Percentiles rank a stretch among this genome's conserved stretches.
Conservation (phyloP, 139 green algal species). For the Penium margaritaceum region DNA sequence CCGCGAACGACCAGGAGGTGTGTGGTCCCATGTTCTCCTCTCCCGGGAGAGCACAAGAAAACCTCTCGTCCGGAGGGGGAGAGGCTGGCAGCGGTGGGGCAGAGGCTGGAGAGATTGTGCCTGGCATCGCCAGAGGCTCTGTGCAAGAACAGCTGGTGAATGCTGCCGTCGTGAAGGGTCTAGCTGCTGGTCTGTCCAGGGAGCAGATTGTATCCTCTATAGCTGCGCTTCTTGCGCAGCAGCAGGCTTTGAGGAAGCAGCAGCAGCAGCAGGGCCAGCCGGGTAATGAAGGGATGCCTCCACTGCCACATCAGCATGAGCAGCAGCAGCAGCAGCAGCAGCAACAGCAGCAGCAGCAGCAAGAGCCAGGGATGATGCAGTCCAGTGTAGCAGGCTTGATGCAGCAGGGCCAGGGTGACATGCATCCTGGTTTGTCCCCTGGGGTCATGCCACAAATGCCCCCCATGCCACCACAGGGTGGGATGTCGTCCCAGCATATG, state of each 20-base stretch:
- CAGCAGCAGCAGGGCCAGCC: constrained; percentile 17
- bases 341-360: constrained; percentile 20
- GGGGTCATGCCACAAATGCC: not conserved
- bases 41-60: no score
- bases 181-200: constrained; percentile 1
- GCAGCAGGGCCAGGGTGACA: not conserved
- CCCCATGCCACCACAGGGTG: not conserved
- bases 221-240: constrained; percentile 6
- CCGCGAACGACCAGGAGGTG: not conserved
- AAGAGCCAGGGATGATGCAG: not conserved
- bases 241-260: constrained; percentile 19
- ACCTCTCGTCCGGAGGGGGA: no score
- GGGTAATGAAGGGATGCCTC: not conserved
- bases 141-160: constrained; percentile 19
- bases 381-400: not conserved
- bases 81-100: not conserved
- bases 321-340: not conserved
- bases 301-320: not conserved
- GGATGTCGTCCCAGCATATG: not conserved
- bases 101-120: constrained; percentile 1
- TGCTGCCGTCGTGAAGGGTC: constrained; percentile 1
- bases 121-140: not conserved
- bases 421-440: not conserved
- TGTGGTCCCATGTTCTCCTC: no score
- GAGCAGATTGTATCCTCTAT: constrained; percentile 35